Percentiles rank a stretch among this genome's conserved stretches.
phyloP scores from a whole-genome alignment of 495 filamentous ascomycete species.

The Arthonia radiata region DNA sequence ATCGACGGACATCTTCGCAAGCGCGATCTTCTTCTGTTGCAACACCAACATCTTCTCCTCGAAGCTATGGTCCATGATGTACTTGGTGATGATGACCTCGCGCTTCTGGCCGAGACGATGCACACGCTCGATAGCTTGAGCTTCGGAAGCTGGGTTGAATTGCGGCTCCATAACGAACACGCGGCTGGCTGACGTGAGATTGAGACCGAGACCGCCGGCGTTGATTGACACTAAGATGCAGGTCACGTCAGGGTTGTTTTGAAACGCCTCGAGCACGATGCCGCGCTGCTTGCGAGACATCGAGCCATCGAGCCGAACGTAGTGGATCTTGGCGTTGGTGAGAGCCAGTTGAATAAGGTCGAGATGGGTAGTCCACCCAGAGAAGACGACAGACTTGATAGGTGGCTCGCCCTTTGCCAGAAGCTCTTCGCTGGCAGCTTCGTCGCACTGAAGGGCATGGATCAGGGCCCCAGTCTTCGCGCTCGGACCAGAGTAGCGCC shows the following conservation, averaged over 20 bases:
- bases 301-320: constrained; percentile 66
- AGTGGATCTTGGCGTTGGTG: constrained; percentile 35
- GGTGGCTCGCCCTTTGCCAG: constrained; percentile 35
- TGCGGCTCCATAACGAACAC: constrained; percentile 97
- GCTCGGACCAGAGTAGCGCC: constrained; percentile 58
- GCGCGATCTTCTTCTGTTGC: constrained; percentile 69
- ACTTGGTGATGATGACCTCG: constrained; percentile 54
- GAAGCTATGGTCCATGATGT: constrained; percentile 71
- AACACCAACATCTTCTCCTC: constrained; percentile 83
- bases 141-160: constrained; percentile 85
- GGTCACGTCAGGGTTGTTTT: constrained; percentile 40
- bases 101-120: constrained; percentile 81
- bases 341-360: constrained; percentile 81
- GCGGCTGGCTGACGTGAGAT: constrained; percentile 59
- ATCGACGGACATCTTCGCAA: constrained; percentile 70
- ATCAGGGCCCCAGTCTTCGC: constrained; percentile 73
- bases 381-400: constrained; percentile 80
- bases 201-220: constrained; percentile 79
- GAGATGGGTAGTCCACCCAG: constrained; percentile 77
- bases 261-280: constrained; percentile 48
- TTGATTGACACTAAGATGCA: constrained; percentile 79
- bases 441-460: constrained; percentile 31
- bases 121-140: constrained; percentile 82
- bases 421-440: constrained; percentile 30
- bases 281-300: constrained; percentile 51